These are phyloP conservation scores for Chrysoporthe austroafricana DNA, from an alignment of 2,329 filamentous ascomycete species.

Conservation along the genomic window DNA sequence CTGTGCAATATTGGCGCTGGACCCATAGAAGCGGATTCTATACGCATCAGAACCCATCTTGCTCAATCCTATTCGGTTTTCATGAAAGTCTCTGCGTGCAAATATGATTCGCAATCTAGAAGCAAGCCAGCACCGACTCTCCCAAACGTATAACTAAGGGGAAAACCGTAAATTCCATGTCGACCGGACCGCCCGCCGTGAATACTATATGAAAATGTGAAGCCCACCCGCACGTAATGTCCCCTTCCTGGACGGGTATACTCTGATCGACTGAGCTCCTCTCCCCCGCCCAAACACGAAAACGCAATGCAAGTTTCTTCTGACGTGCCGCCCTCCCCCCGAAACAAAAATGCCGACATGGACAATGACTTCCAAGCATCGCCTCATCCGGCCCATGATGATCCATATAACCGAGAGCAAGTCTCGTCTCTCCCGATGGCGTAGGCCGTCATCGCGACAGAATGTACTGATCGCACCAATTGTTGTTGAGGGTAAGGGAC, in stretches of 20 bases:
- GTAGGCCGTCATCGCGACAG: neutral
- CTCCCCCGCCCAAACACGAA: neutral
- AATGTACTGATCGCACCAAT: neutral
- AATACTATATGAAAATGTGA: neutral
- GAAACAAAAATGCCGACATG: neutral
- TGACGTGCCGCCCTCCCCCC: neutral
- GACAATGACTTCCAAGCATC: neutral
- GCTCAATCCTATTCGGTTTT: neutral
- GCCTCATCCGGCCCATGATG: neutral
- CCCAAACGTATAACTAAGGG: neutral
- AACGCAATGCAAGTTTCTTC: neutral
- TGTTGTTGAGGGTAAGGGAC: neutral
- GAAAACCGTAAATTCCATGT: neutral
- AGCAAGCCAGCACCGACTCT: neutral
- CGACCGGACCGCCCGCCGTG: neutral
- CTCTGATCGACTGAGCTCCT: neutral
- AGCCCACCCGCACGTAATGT: neutral
- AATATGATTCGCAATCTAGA: neutral
- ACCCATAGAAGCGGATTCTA: neutral
- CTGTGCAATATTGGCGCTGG: no score
- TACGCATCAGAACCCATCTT: neutral
- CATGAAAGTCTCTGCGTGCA: neutral
- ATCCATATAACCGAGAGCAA: neutral
- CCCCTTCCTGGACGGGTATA: conserved; percentile 16
- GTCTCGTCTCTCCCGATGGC: neutral